Evolutionary conservation across 108 stramenopile species (phyloP).

Genomic region (Skeletonema marinoi): DNA sequence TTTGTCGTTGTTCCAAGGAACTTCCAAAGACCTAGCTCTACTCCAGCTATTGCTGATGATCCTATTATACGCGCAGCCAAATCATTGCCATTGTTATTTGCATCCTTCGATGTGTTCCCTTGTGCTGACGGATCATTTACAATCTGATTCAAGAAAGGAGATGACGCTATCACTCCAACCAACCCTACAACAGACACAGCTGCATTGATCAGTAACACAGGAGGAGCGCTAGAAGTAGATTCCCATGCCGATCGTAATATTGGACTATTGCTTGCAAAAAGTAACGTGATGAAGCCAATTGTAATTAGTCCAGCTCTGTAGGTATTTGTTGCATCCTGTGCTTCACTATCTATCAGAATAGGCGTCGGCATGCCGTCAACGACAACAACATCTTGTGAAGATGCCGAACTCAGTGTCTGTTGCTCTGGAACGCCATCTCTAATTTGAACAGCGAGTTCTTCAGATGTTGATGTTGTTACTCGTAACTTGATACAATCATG

Average conservation of each 20-base stretch:
- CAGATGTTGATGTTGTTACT: not conserved
- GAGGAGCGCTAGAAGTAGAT: slow-evolving; percentile 36
- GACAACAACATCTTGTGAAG: not conserved
- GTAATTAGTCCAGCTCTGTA: slow-evolving; percentile 64
- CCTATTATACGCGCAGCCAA: slow-evolving; percentile 31
- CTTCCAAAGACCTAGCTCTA: slow-evolving; percentile 51
- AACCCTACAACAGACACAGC: slow-evolving; percentile 62
- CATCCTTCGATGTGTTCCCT: not conserved
- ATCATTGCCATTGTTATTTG: slow-evolving; percentile 2
- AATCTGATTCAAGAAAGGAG: slow-evolving; percentile 48
- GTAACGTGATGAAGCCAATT: slow-evolving; percentile 72
- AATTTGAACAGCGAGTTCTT: not conserved
- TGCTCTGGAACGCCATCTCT: not conserved
- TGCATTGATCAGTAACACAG: slow-evolving; percentile 73
- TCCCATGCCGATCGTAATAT: slow-evolving; percentile 69
- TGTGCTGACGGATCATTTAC: slow-evolving; percentile 44
- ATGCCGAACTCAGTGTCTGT: not conserved
- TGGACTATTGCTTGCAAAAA: slow-evolving; percentile 72
- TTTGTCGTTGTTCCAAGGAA: slow-evolving; percentile 71
- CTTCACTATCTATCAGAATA: not conserved
- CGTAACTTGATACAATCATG: not conserved
- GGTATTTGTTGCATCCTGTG: slow-evolving; percentile 1
- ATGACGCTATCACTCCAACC: slow-evolving; percentile 54
- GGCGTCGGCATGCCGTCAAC: slow-evolving; percentile 17
- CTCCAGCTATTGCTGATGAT: slow-evolving; percentile 30